Percentiles rank a stretch among this genome's conserved stretches.
These are phyloP conservation scores for Thraustochytrium striatum DNA, from an alignment of 352 stramenopile species.

Conservation along the genomic window DNA sequence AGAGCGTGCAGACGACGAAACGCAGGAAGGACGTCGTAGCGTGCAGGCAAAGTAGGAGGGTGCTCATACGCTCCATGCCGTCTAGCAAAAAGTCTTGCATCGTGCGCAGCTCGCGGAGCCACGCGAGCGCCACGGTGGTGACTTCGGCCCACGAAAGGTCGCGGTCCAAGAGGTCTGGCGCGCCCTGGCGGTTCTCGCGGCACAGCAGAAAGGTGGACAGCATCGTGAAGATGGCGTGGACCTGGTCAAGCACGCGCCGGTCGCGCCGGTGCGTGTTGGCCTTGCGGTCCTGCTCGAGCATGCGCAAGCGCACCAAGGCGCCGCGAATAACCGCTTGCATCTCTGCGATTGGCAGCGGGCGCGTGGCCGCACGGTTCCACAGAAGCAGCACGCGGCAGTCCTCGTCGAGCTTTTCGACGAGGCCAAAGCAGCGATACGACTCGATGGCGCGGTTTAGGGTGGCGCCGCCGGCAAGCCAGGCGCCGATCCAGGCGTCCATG, in stretches of 20 bases:
- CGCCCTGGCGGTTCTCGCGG: background rate
- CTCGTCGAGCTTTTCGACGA: background rate
- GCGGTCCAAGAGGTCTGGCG: constrained; percentile 18
- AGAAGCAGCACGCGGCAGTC: background rate
- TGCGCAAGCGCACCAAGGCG: background rate
- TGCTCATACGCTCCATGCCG: background rate
- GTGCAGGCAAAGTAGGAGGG: background rate
- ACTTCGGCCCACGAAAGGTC: constrained; percentile 33
- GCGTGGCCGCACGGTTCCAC: background rate
- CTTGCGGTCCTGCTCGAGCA: background rate
- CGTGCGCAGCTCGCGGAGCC: constrained; percentile 13
- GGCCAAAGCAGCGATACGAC: background rate
- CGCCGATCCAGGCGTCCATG: background rate
- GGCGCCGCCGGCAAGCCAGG: background rate
- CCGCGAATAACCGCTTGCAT: constrained; percentile 14
- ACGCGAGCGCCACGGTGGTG: background rate
- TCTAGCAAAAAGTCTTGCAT: background rate
- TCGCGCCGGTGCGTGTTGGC: background rate
- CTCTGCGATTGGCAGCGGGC: background rate
- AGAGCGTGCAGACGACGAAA: constrained; percentile 18
- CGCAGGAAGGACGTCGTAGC: background rate
- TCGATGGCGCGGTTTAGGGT: background rate
- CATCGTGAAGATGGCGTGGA: background rate
- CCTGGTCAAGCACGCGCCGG: constrained; percentile 10
- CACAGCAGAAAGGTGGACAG: constrained; percentile 1